phyloP scores from a whole-genome alignment of 2,329 filamentous ascomycete species.

The Colletotrichum nymphaeae region DNA sequence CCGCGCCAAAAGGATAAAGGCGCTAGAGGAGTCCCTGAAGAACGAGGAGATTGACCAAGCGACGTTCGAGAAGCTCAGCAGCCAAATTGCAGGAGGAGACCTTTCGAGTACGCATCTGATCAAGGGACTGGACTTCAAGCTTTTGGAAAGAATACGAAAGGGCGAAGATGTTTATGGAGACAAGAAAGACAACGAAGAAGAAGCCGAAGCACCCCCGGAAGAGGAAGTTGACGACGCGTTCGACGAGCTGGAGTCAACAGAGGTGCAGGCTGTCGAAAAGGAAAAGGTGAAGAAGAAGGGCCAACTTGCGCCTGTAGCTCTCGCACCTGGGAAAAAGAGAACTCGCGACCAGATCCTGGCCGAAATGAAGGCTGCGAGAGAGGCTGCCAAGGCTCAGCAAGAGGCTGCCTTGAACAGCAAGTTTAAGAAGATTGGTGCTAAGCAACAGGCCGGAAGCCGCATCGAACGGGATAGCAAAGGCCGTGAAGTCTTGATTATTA shows the following conservation, averaged over 20 bases:
- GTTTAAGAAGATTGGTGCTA: slow-evolving; percentile 74
- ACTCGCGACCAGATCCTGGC: slow-evolving; percentile 75
- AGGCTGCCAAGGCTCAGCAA: slow-evolving; percentile 66
- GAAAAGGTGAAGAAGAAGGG: slow-evolving; percentile 71
- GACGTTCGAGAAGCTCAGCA: slow-evolving; percentile 80
- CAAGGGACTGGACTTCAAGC: slow-evolving; percentile 89
- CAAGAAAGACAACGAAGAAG: slow-evolving; percentile 44
- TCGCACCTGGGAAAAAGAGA: slow-evolving; percentile 69
- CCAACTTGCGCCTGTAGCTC: slow-evolving; percentile 64
- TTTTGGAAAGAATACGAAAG: slow-evolving; percentile 75
- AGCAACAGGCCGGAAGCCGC: slow-evolving; percentile 63
- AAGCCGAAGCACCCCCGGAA: slow-evolving; percentile 40
- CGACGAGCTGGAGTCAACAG: slow-evolving; percentile 65
- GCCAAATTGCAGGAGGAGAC: slow-evolving; percentile 86
- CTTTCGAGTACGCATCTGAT: slow-evolving; percentile 85
- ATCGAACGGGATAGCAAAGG: slow-evolving; percentile 72
- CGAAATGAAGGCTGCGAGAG: slow-evolving; percentile 72
- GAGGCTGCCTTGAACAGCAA: slow-evolving; percentile 66
- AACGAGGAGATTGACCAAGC: slow-evolving; percentile 84
- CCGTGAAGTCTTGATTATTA: slow-evolving; percentile 72
- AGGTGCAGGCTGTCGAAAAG: slow-evolving; percentile 64
- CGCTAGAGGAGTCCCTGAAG: slow-evolving; percentile 85
- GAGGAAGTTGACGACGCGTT: slow-evolving; percentile 75
- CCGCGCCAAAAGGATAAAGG: slow-evolving; percentile 75
- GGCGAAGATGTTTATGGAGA: slow-evolving; percentile 75